Evolutionary conservation across 2,329 filamentous ascomycete genomes (phyloP).

Genomic region (Epichloe gansuensis): DNA sequence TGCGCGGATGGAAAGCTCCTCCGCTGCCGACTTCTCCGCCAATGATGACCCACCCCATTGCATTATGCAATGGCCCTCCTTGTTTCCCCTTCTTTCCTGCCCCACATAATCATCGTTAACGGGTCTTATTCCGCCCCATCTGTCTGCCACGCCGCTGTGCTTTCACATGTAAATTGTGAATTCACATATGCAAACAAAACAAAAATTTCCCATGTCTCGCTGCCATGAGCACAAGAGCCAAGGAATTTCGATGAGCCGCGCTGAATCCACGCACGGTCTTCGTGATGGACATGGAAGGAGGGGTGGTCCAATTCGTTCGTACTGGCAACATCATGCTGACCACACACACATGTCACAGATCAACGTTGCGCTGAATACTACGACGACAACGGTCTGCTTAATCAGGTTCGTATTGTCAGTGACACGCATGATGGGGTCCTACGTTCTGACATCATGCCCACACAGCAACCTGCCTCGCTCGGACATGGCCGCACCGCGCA

Average conservation of each 20-base stretch:
- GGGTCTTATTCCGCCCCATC: neutral
- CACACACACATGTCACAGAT: constrained; percentile 13
- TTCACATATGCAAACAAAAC: neutral
- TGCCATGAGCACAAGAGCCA: no score
- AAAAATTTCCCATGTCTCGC: no score
- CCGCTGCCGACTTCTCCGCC: neutral
- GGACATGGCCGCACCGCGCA: constrained; percentile 28
- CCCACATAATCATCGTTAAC: neutral
- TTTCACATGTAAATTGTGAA: neutral
- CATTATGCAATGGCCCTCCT: no score
- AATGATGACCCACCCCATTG: no score
- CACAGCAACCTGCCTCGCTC: constrained; percentile 13
- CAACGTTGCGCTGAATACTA: constrained; percentile 24
- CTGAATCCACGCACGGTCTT: no score
- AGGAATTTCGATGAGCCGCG: no score
- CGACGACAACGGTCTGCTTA: constrained; percentile 19
- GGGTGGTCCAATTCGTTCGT: no score
- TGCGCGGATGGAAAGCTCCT: neutral
- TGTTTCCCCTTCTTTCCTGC: neutral
- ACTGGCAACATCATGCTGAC: neutral
- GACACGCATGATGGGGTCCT: neutral
- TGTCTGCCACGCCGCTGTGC: neutral
- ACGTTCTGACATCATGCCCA: neutral
- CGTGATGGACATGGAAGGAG: no score
- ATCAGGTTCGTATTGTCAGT: constrained; percentile 11